Evolutionary conservation across 371 early-diverging fungal genomes (phyloP), one percentile per base, ranked within the genome.

Genomic region (Mortierella sp.): DNA sequence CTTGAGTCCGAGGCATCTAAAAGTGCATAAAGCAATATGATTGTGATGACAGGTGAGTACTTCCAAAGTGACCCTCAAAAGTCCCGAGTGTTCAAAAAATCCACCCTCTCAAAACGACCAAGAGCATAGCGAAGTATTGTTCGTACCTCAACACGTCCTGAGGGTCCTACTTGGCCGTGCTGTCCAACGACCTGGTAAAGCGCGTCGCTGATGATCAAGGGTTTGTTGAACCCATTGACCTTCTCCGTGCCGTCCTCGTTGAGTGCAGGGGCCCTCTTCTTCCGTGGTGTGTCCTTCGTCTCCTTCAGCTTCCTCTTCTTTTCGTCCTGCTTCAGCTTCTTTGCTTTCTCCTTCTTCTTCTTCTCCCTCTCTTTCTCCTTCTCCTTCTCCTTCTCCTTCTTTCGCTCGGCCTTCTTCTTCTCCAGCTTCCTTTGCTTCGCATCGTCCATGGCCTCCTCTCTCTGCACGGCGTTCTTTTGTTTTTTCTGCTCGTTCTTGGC

Each of bases 1-100:
- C 92, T 31, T 90, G 80, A 19, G 88, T 79, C 39, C 92, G 87
- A 6, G 91, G 78, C 73, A 85, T 85, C 80, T 90, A 88, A 48
- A 66, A 2, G 72, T 77, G 16, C 85, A 68, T 66, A 72, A 69
- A 64, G 29, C 9, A 22, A 50, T 5, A 5, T 8, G 31, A 73
- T 79, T 26, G 85, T 73, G 4, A 74, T 77, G 2, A 76, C 85
- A 5, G 11, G 26, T 10, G 7, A 67, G 22, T 5, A 1, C 14
- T 5, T 52, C 22, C n/a, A 9, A 43, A 2, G 37, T 2, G 34
- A 0, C n/a, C 16, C 0, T 43, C 14, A 24, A n/a, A n/a, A 43
- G 26, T 53, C 16, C 10, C n/a, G 40, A 11, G 24, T n/a, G 26
- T 22, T 31, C 14, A 13, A 29, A 31, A 76, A 16, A 5, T 4